Evolutionary conservation across 257 asterid species (phyloP), one percentile per base, ranked within the genome.

Genomic region (Scutellaria galericulata): DNA sequence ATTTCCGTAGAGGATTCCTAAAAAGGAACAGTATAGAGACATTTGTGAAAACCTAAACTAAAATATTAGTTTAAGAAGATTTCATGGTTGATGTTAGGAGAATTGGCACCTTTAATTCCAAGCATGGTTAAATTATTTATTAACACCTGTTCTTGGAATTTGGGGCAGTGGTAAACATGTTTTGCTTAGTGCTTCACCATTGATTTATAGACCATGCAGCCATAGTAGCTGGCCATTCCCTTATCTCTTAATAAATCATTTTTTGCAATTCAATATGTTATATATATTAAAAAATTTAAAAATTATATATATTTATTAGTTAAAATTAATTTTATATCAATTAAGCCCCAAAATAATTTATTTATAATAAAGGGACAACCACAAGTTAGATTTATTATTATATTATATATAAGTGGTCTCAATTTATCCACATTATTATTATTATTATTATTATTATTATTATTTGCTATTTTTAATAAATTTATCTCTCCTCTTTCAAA

Each of bases 121-220:
- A 31, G 71, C 39, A 77, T 13, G 42, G 12, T 47, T 66, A 53
- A 58, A 61, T 77, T 53, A 13, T 78, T 64, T 77, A 74, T 55
- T 66, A 64, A 46, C 31, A n/a, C n/a, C 14, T 76, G 87, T 68
- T 80, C 13, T 63, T 70, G 62, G 64, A 64, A 79, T 69, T 63
- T 45, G 64, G 73, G 71, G 52, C 82, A 68, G 70, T 44, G 58
- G 39, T 73, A 80, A 77, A 80, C 89, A 82, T 80, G 87, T 77
- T 64, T 69, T 76, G 78, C 82, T 73, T 77, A 44, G 77, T 78
- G 86, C 79, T 72, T 35, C 77, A 7, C 44, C 18, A 14, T 51
- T 24, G 15, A 50, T n/a, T n/a, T 37, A 18, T 18, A 18, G 14
- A 48, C 50, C 46, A 59, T 37, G 66, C 50, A 46, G 55, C 70